These are phyloP conservation scores for Paspalum vaginatum DNA, from an alignment of 176 grass and related monocot species.

Conservation along the genomic window DNA sequence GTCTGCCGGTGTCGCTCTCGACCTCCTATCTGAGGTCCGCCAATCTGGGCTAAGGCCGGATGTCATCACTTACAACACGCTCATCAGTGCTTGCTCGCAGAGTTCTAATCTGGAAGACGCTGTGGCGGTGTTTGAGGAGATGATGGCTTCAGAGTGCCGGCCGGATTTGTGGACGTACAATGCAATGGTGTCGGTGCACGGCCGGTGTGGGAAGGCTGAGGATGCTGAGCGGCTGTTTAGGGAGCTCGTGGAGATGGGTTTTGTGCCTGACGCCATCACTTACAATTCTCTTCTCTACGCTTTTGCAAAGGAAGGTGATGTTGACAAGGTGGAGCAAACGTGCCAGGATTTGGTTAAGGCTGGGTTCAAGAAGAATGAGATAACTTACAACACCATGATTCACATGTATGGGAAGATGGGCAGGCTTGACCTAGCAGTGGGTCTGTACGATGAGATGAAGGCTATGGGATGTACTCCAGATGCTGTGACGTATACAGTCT, in stretches of 20 bases:
- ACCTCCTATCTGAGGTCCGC: slow-evolving; percentile 70
- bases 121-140: slow-evolving; percentile 66
- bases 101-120: slow-evolving; percentile 76
- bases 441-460: slow-evolving; percentile 87
- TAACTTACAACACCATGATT: slow-evolving; percentile 95
- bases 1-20: slow-evolving; percentile 53
- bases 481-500: slow-evolving; percentile 82
- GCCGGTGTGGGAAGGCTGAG: slow-evolving; percentile 57
- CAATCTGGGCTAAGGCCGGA: slow-evolving; percentile 79
- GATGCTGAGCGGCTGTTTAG: slow-evolving; percentile 66
- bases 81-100: slow-evolving; percentile 76
- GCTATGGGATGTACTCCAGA: slow-evolving; percentile 70
- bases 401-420: slow-evolving; percentile 91
- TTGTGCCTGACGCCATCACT: slow-evolving; percentile 74
- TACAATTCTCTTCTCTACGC: slow-evolving; percentile 86
- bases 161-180: slow-evolving; percentile 97
- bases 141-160: slow-evolving; percentile 64
- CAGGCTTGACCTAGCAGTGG: slow-evolving; percentile 68
- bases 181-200: slow-evolving; percentile 77
- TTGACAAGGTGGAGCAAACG: slow-evolving; percentile 63
- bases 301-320: slow-evolving; percentile 74
- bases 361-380: slow-evolving; percentile 87
- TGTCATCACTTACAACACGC: slow-evolving; percentile 91
- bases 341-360: slow-evolving; percentile 75
- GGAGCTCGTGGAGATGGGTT: slow-evolving; percentile 75